Base-by-base conservation (phyloP, 2,329 filamentous ascomycete genomes). In the Diplocarpon mali region DNA sequence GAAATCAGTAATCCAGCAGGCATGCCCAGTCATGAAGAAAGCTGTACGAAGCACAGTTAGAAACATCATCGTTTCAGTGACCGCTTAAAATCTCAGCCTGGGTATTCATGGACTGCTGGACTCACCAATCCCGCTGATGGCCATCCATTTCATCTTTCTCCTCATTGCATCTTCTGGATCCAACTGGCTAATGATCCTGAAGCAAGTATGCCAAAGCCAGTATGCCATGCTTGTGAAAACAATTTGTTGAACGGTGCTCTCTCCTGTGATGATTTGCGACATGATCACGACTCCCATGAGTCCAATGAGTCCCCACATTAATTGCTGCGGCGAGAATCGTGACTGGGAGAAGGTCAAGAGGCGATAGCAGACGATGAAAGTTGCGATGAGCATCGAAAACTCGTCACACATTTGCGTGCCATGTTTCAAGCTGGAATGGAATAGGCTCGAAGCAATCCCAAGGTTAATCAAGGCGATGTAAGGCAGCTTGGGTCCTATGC, bases 161-260 rank as follows among this genome's bases (percentile, higher is more conserved):
- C 41, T 46, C 38, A 27, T 13, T 34, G 29, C 29, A 4, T 41
- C 38, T 7, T 37, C 28, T 2, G 13, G 16, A 8, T 46, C 29
- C n/a, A 37, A 20, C 7, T 38, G 37, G 13, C 32, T 36, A 24
- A 46, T 46, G 11, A 46, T 16, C 14, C 31, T 41, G 17, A 46
- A 46, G 32, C 44, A 46, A 1, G 38, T 41, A 38, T 46, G 44
- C 44, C 44, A 46, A 12, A 46, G 44, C 44, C 44, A 40, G 27
- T 46, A 46, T 3, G 27, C 44, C 38, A 46, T 46, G 5, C 31
- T 27, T 7, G 44, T 46, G 17, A 46, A 46, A 5, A 46, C 44
- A 41, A 46, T 38, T 28, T 46, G 44, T 24, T 46, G 44, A 15
- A 46, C 38, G 2, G 38, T 41, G 32, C 44, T 46, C 11, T 40